Evolutionary conservation across 441 rosid species (phyloP), one percentile per base, ranked within the genome.

Genomic region (Arabidopsis hybrid): DNA sequence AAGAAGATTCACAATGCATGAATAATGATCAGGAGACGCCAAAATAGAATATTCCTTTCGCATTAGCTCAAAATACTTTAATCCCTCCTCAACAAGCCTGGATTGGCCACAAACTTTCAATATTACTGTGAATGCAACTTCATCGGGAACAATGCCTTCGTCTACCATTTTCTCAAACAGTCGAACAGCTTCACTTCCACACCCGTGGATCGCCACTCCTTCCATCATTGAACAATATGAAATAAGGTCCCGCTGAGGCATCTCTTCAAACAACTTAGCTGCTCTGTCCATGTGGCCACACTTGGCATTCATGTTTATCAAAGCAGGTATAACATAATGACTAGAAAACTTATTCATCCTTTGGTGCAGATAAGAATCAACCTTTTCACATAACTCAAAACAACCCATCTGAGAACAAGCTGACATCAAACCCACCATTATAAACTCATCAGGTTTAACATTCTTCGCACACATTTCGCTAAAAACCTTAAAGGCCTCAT

Each of bases 251-350:
- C 84, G 78, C 21, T 13, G 63, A 60, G 90, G 86, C 83, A 91
- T 83, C 56, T 79, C 77, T 78, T 85, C 88, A 31, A 93, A 91
- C 82, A 93, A 81, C 38, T 65, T 72, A 5, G 67, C 59, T 2
- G 96, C 97, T 78, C 90, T 86, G 36, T 85, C 83, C 80, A 93
- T 74, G 82, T 87, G 86, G 56, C 96, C 96, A 63, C 97, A 88
- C 76, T 90, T 90, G 0, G 90, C 90, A 79, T 91, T 86, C 98
- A 93, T 93, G 67, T 90, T 89, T 64, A 93, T 75, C 62, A 84
- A 85, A 42, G 97, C 93, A 18, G 91, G 85, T 47, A 77, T 26
- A 67, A 93, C 87, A 71, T 86, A 87, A 61, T 67, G 35, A 74
- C 79, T 89, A 61, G 79, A 21, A 47, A 77, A 76, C 61, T 82